A percentile compares a stretch with the other conserved stretches of the same genome.
phyloP scores from a whole-genome alignment of 148 eudicot genomes.

The Simmondsia chinensis region DNA sequence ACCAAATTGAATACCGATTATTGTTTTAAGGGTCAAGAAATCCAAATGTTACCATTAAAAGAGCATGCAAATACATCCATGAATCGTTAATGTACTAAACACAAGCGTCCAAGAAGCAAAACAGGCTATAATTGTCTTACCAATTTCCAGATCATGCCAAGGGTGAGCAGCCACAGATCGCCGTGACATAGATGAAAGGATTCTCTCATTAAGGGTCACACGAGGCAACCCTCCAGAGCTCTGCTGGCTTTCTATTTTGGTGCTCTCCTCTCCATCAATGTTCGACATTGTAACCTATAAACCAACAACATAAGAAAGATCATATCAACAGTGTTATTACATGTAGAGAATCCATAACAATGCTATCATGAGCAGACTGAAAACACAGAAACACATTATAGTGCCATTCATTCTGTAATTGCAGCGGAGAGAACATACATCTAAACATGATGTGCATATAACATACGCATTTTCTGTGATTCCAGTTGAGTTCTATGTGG shows the following conservation, averaged over 20 bases:
- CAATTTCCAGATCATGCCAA: slow-evolving; percentile 95
- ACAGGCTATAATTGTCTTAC: slow-evolving; percentile 14
- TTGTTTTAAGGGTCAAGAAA: too few relatives aligned
- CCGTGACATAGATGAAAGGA: slow-evolving; percentile 68
- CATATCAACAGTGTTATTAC: not conserved
- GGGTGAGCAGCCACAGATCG: slow-evolving; percentile 96
- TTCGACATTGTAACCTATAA: slow-evolving; percentile 35
- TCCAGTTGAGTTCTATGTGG: too few relatives aligned
- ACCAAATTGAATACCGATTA: too few relatives aligned
- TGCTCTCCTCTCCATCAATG: slow-evolving; percentile 30
- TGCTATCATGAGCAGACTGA: not conserved
- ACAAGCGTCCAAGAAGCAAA: not conserved
- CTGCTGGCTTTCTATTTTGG: slow-evolving; percentile 8
- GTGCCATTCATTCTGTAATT: too few relatives aligned
- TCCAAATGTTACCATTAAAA: too few relatives aligned
- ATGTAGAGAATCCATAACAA: too few relatives aligned
- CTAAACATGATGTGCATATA: too few relatives aligned
- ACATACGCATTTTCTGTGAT: too few relatives aligned
- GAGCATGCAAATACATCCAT: not conserved
- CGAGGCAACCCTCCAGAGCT: slow-evolving; percentile 20
- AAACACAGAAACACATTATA: not conserved
- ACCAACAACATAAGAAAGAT: not conserved
- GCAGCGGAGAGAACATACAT: too few relatives aligned
- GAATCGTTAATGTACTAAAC: not conserved
- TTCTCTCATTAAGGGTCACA: slow-evolving; percentile 72